phyloP scores from a whole-genome alignment of 1,284 basidiomycete genomes.

The Leccinum griseonigrum region DNA sequence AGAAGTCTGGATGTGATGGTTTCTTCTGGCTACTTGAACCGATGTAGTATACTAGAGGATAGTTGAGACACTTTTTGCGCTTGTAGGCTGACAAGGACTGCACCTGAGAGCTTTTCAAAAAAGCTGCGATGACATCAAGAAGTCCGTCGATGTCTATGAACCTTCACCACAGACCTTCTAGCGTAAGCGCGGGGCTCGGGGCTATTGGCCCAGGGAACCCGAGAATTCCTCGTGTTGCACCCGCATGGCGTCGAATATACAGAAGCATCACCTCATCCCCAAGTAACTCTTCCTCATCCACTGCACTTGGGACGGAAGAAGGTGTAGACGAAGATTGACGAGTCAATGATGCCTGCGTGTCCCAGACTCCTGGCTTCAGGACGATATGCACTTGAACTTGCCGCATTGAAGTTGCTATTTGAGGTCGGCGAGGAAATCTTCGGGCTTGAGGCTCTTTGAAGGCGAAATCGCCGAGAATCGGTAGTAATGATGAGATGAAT shows the following conservation, averaged over 20 bases:
- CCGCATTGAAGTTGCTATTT: constrained; percentile 37
- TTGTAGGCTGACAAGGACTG: constrained; percentile 83
- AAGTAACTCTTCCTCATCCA: constrained; percentile 88
- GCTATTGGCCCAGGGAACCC: constrained; percentile 89
- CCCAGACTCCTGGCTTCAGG: constrained; percentile 35
- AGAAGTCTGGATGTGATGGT: constrained; percentile 65
- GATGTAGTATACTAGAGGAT: constrained; percentile 80
- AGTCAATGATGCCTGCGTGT: constrained; percentile 63
- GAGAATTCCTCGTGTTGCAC: constrained; percentile 84
- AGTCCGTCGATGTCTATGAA: constrained; percentile 3
- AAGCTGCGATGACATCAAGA: constrained; percentile 39
- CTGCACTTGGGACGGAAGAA: constrained; percentile 68
- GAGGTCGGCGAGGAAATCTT: constrained; percentile 66
- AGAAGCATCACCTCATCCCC: constrained; percentile 98
- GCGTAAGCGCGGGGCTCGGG: constrained; percentile 67
- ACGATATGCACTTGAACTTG: constrained; percentile 52
- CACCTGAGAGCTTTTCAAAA: constrained; percentile 59
- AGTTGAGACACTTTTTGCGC: constrained; percentile 89
- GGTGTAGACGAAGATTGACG: constrained; percentile 76
- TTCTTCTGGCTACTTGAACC: constrained; percentile 84
- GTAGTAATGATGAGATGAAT: constrained; percentile 43
- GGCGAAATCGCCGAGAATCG: constrained; percentile 79
- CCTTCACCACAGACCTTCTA: constrained; percentile 58
- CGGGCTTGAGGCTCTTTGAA: constrained; percentile 77
- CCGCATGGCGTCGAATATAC: constrained; percentile 86